Percentiles rank a stretch among this genome's conserved stretches.
These are phyloP conservation scores for Leucocoprinus birnbaumii DNA, from an alignment of 768 basidiomycete species.

Conservation along the genomic window DNA sequence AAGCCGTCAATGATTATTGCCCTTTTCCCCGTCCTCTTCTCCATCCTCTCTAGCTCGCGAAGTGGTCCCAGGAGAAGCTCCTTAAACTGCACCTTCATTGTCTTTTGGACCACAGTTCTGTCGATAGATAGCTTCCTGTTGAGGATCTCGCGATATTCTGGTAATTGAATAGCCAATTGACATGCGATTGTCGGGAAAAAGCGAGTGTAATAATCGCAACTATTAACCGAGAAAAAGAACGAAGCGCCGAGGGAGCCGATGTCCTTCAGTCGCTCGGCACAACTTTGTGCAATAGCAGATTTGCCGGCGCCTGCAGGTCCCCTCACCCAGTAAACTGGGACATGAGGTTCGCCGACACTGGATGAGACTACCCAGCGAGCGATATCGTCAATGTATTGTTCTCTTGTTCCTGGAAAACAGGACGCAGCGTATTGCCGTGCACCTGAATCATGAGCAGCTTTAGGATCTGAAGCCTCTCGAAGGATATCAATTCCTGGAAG, in stretches of 20 bases:
- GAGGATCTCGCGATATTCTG: neutral
- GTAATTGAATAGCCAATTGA: neutral
- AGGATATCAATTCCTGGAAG: neutral
- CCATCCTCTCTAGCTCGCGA: neutral
- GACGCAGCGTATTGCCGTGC: conserved; percentile 9
- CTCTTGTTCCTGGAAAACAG: conserved; percentile 11
- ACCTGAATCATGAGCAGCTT: conserved; percentile 10
- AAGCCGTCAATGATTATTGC: neutral
- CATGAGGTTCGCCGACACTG: neutral
- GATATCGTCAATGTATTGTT: conserved; percentile 10
- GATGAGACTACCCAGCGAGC: neutral
- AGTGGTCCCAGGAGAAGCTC: neutral
- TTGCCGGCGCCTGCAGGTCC: conserved; percentile 11
- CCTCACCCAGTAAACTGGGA: conserved; percentile 1
- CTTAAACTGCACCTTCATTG: neutral
- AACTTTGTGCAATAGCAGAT: conserved; percentile 9
- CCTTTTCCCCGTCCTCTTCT: neutral
- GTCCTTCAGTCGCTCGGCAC: neutral
- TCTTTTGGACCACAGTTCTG: neutral
- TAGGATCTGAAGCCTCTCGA: neutral
- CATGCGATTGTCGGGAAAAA: conserved; percentile 6
- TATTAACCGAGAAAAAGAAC: conserved; percentile 6
- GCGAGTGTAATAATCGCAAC: neutral
- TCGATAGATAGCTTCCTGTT: neutral
- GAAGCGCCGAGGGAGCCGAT: conserved; percentile 3